Conservation (phyloP, 2,329 filamentous ascomycete genomes). For the Ophiocordyceps unilateralis region DNA sequence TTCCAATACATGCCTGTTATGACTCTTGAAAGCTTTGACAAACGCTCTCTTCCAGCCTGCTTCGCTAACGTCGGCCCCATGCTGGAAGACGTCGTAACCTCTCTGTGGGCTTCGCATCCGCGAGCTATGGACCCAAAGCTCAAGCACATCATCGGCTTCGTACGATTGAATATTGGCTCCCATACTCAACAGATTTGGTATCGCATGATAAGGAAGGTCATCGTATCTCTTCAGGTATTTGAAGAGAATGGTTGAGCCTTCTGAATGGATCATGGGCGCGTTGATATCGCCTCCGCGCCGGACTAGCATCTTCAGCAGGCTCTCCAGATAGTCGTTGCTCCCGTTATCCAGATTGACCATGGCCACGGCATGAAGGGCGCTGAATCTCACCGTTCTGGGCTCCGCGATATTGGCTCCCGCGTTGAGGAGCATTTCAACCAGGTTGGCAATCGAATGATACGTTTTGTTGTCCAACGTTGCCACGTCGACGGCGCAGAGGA, state of each 20-base stretch:
- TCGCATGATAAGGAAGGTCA: background rate
- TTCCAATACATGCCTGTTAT: background rate
- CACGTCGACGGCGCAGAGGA: background rate
- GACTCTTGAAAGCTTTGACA: background rate
- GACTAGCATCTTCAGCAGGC: background rate
- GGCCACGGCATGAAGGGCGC: background rate
- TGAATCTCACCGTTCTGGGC: background rate
- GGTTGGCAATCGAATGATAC: background rate
- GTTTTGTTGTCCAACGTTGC: background rate
- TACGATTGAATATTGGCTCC: constrained; percentile 1
- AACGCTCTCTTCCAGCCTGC: background rate
- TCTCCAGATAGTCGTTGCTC: background rate
- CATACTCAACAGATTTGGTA: background rate
- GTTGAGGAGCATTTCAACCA: background rate
- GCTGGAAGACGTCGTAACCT: background rate
- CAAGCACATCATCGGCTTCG: constrained; percentile 1
- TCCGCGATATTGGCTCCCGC: background rate
- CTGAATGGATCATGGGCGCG: background rate
- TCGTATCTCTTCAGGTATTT: background rate
- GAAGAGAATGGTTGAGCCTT: background rate
- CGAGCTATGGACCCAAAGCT: background rate
- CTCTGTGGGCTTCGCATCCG: background rate
- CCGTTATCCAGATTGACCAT: background rate
- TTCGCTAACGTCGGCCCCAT: background rate
- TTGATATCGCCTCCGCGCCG: background rate